Percentiles rank a stretch among this genome's conserved stretches.
These are phyloP conservation scores for Mangifera indica DNA, from an alignment of 345 rosid genomes.

Conservation along the genomic window DNA sequence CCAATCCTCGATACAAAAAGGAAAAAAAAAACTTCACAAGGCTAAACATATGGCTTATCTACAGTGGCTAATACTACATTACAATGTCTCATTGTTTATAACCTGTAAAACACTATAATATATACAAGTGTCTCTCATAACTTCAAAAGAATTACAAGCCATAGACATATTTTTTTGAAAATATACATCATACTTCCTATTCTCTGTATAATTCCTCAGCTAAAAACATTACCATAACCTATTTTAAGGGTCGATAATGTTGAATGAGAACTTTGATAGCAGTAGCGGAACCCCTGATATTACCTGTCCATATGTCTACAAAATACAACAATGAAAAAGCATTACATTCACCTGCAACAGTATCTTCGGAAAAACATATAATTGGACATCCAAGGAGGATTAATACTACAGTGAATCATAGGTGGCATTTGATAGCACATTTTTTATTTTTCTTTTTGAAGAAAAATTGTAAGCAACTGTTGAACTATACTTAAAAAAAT, in stretches of 20 bases:
- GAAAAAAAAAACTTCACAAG: too few relatives aligned
- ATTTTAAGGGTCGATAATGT: slow-evolving; percentile 44
- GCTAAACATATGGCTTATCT: too few relatives aligned
- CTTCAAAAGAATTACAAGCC: slow-evolving; percentile 9
- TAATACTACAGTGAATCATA: not conserved
- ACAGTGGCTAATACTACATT: too few relatives aligned
- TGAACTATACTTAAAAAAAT: too few relatives aligned
- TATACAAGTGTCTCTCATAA: slow-evolving; percentile 10
- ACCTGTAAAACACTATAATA: slow-evolving; percentile 6
- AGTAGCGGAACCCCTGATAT: slow-evolving; percentile 77
- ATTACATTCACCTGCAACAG: slow-evolving; percentile 5
- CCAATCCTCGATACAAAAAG: too few relatives aligned
- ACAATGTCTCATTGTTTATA: not conserved
- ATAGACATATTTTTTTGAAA: not conserved
- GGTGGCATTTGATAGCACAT: not conserved
- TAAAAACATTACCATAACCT: too few relatives aligned
- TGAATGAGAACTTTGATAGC: slow-evolving; percentile 77
- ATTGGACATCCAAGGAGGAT: not conserved
- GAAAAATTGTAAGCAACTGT: too few relatives aligned
- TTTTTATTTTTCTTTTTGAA: too few relatives aligned
- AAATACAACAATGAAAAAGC: not conserved
- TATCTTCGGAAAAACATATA: not conserved
- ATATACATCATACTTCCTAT: not conserved
- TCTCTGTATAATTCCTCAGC: not conserved
- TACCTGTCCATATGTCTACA: slow-evolving; percentile 74